Percentiles rank a stretch among this genome's conserved stretches.
These are phyloP conservation scores for Kurtzmaniella quercitrusa DNA, from an alignment of 1,139 yeast genomes.

Conservation along the genomic window DNA sequence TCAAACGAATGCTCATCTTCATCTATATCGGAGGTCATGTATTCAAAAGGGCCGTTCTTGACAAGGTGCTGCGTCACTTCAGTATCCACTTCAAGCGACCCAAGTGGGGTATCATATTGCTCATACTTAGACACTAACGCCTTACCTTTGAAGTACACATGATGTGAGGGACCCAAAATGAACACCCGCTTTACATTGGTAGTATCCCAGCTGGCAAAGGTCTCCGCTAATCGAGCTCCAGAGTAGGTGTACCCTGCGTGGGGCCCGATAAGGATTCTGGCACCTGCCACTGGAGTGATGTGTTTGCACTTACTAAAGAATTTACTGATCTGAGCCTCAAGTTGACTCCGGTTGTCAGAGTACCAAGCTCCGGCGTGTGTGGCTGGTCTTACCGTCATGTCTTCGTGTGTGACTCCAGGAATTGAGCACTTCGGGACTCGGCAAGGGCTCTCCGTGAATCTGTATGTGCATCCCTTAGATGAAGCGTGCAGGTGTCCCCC, in stretches of 20 bases:
- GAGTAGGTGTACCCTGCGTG: constrained; percentile 93
- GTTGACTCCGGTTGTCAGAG: constrained; percentile 35
- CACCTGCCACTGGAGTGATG: constrained; percentile 40
- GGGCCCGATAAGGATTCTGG: constrained; percentile 59
- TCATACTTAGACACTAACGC: constrained; percentile 55
- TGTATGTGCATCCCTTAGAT: neutral
- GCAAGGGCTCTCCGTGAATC: neutral
- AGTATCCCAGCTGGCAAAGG: constrained; percentile 70
- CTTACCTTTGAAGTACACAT: constrained; percentile 65
- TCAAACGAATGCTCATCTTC: constrained; percentile 91
- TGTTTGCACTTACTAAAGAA: constrained; percentile 24
- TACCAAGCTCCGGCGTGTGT: constrained; percentile 95
- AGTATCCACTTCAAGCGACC: constrained; percentile 63
- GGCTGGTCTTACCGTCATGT: constrained; percentile 50
- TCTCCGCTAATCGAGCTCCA: constrained; percentile 72
- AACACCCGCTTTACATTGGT: constrained; percentile 59
- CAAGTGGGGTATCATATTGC: constrained; percentile 76
- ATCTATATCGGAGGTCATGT: constrained; percentile 61
- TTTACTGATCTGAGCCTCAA: constrained; percentile 46
- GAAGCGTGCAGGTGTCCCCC: no score
- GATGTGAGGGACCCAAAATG: constrained; percentile 91
- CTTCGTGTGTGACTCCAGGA: neutral
- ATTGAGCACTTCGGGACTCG: neutral
- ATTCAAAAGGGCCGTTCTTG: constrained; percentile 29
- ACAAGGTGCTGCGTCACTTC: constrained; percentile 34